Evolutionary conservation across 2,329 filamentous ascomycete genomes (phyloP), one percentile per base, ranked within the genome.

Genomic region (Penicillium sp.): DNA sequence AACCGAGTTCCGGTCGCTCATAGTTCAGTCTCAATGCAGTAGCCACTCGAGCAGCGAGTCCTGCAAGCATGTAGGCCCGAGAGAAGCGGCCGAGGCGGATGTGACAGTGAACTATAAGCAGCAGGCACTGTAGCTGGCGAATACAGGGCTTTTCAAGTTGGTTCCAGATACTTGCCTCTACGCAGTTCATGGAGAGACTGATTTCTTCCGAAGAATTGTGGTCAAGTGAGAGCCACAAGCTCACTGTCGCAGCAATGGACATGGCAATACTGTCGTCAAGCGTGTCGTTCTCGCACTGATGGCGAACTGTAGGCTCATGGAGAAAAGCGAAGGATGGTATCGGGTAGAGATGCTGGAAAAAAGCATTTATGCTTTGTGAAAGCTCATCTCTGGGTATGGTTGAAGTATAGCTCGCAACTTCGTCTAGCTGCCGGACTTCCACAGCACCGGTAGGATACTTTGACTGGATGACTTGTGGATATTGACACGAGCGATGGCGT

Each of bases 61-160:
- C 55, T 9, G 55, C 51, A 12, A 58, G 41, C 55, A 58, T 55
- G 13, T 53, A 58, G 6, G 55, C 55, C 23, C 53, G 42, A 18
- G 53, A 46, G 23, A 56, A 58, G 1, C 32, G 42, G 12, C 52
- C 50, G 6, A 45, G 37, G 2, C 51, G 47, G n/a, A 58, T 56
- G 20, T 51, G 45, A 24, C 43, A 54, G 17, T 55, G 53, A 10
- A 55, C 45, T 2, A 52, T 42, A 5, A 58, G 36, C 6, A 54
- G 21, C 7, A 58, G 39, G 7, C 32, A 48, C 46, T 56, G 53
- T 9, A 58, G 34, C n/a, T 36, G 33, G 10, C 44, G 12, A 18
- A 53, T 52, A 13, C 20, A 45, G 10, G 55, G 55, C 3, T 26
- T 49, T 23, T 58, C 55, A 7, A 58, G 20, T 2, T 51, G 27